Base-by-base conservation (phyloP, 2,329 filamentous ascomycete genomes). In the Talaromyces sp. region DNA sequence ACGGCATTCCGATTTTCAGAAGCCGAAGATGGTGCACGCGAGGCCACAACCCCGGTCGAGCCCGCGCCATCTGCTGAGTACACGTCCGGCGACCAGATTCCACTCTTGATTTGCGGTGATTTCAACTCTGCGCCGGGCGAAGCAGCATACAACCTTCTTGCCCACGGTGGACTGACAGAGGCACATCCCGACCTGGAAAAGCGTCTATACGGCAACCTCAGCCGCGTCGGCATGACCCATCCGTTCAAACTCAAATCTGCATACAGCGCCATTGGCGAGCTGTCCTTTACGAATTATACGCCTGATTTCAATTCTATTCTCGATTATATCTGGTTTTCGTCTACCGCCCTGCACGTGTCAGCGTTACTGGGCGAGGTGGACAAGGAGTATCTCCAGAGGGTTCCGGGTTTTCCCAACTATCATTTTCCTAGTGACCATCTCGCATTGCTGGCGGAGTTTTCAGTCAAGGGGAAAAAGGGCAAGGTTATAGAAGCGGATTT, bases 291-390 rank as follows among this genome's bases (percentile, higher is more conserved):
- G 56, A 99, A 99, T 79, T 99, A 98, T 79, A 96, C 93, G 14
- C 93, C 95, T 1, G 88, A 88, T n/a, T 99, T 97, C 79, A 87
- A 87, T 60, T 93, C 93, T 67, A 91, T 96, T 65, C 90, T 99
- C 70, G 95, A 99, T 76, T 97, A 98, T 78, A 92, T 99, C 72
- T 98, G 93, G 93, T 99, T 96, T 79, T 93, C 93, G 64, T 94
- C 92, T 65, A 97, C 95, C 77, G 88, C 90, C 24, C 83, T 97
- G 52, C 91, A 95, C 74, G 90, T 96, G 27, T 89, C 92, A 19
- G 90, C 90, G 62, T 79, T 97, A 62, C 87, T 97, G 3, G 93
- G 93, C 35, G 90, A 94, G 50, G 91, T 96, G 2, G 93, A 97
- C 75, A 86, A 88, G 68, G 87, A 91, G 33, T 95, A 96, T 75